A percentile compares a stretch with the other conserved stretches of the same genome.
Evolutionary conservation across 805 yeast genomes (phyloP).

Genomic region (Priceomyces medius): DNA sequence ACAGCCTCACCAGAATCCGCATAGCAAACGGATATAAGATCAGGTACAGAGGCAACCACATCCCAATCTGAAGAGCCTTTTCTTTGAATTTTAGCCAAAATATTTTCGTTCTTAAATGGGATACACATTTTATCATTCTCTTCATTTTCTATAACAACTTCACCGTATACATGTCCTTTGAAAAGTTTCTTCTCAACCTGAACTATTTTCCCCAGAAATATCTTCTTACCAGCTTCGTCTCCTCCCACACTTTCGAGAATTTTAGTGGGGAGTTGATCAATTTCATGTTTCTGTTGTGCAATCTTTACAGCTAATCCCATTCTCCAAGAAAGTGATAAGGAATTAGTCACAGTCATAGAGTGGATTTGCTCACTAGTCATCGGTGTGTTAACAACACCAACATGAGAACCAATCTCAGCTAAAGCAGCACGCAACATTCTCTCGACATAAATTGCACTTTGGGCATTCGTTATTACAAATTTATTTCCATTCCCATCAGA

Average conservation of each 20-base stretch:
- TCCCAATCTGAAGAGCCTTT: constrained; percentile 18
- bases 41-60: constrained; percentile 46
- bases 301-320: constrained; percentile 44
- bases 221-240: constrained; percentile 29
- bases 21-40: constrained; percentile 43
- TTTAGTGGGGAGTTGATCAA: constrained; percentile 19
- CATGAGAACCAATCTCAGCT: constrained; percentile 42
- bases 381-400: constrained; percentile 36
- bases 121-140: constrained; percentile 19
- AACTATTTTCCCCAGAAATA: constrained; percentile 42
- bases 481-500: constrained; percentile 44
- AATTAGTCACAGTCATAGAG: constrained; percentile 26
- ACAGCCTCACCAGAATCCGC: constrained; percentile 45
- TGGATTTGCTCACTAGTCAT: constrained; percentile 26
- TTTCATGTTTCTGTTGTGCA: constrained; percentile 36
- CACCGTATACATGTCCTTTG: constrained; percentile 47
- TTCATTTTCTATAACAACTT: constrained; percentile 32
- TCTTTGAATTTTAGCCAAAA: constrained; percentile 27
- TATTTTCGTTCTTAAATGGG: constrained; percentile 51
- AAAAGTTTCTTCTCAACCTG: constrained; percentile 40
- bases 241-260: constrained; percentile 39
- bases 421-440: constrained; percentile 41
- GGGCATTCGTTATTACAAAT: constrained; percentile 29
- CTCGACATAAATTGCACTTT: constrained; percentile 33
- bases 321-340: constrained; percentile 47